phyloP scores from a whole-genome alignment of 352 stramenopile genomes.

The Globisporangium viniferum region DNA sequence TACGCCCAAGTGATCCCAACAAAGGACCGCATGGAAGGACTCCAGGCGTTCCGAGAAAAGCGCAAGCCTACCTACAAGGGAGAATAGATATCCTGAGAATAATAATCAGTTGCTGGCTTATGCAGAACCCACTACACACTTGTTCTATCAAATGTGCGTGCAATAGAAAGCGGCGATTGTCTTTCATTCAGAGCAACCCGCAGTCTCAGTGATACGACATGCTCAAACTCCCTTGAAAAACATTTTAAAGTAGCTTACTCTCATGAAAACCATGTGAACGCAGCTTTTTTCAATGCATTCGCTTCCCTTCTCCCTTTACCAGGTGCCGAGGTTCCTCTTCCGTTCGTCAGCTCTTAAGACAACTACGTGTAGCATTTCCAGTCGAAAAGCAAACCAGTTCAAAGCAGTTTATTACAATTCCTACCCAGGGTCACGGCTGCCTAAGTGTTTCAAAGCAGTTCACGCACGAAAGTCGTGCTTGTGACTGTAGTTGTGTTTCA shows the following conservation, averaged over 20 bases:
- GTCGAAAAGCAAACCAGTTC: background rate
- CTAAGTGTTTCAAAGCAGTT: background rate
- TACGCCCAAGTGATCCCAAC: slow-evolving; percentile 91
- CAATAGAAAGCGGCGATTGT: no score
- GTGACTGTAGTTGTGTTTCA: background rate
- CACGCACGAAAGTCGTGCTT: background rate
- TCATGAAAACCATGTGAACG: no score
- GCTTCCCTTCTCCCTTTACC: no score
- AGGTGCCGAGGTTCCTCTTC: no score
- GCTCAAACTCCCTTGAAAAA: no score
- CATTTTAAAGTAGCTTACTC: no score
- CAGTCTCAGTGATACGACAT: no score
- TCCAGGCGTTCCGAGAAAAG: slow-evolving; percentile 91
- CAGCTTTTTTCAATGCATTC: no score
- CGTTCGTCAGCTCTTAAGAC: no score
- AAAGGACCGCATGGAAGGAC: slow-evolving; percentile 91
- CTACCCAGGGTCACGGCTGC: background rate
- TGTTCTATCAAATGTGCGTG: background rate
- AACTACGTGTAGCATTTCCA: background rate
- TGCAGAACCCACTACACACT: background rate
- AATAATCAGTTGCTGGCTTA: no score
- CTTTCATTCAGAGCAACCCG: no score
- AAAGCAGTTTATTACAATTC: background rate
- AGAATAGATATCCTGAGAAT: slow-evolving; percentile 8
- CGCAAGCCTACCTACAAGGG: slow-evolving; percentile 77